A percentile compares a stretch with the other conserved stretches of the same genome.
phyloP scores from a whole-genome alignment of 148 eudicot genomes.

The Camellia granthamiana region DNA sequence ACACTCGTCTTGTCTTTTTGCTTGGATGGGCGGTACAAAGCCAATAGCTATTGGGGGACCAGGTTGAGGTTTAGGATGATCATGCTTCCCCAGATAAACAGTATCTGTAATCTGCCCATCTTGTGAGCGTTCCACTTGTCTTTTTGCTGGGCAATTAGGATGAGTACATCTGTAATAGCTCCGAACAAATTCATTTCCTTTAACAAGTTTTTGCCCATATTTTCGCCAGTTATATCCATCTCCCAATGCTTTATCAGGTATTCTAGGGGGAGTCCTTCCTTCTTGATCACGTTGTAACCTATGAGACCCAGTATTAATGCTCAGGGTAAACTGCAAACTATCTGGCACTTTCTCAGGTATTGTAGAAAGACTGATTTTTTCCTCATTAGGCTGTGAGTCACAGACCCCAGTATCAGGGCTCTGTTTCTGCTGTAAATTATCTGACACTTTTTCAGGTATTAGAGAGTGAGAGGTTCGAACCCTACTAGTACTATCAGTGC shows the following conservation, averaged over 20 bases:
- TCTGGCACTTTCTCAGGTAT: conserved; percentile 52
- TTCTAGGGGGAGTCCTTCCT: conserved; percentile 30
- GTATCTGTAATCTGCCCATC: conserved; percentile 71
- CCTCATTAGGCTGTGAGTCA: conserved; percentile 32
- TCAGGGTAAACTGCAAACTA: conserved; percentile 27
- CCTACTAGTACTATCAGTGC: conserved; percentile 27
- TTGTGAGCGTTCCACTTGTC: conserved; percentile 81
- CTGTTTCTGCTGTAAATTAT: conserved; percentile 17
- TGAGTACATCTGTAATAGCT: conserved; percentile 93
- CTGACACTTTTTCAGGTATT: conserved; percentile 34
- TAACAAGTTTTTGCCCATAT: conserved; percentile 92
- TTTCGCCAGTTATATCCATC: conserved; percentile 98
- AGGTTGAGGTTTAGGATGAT: conserved; percentile 69
- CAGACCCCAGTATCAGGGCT: conserved; percentile 29
- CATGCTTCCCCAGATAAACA: conserved; percentile 69
- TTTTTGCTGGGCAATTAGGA: conserved; percentile 74
- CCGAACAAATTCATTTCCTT: conserved; percentile 70
- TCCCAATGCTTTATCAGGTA: conserved; percentile 62
- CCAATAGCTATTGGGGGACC: conserved; percentile 36
- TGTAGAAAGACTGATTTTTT: conserved; percentile 25
- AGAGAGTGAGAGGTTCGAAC: conserved; percentile 23
- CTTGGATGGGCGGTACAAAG: conserved; percentile 37
- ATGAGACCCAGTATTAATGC: conserved; percentile 26
- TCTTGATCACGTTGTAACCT: conserved; percentile 40
- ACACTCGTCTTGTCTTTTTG: conserved; percentile 32